Evolutionary conservation across 169 alveolate genomes (phyloP).

Genomic region (Plasmodium malariae): DNA sequence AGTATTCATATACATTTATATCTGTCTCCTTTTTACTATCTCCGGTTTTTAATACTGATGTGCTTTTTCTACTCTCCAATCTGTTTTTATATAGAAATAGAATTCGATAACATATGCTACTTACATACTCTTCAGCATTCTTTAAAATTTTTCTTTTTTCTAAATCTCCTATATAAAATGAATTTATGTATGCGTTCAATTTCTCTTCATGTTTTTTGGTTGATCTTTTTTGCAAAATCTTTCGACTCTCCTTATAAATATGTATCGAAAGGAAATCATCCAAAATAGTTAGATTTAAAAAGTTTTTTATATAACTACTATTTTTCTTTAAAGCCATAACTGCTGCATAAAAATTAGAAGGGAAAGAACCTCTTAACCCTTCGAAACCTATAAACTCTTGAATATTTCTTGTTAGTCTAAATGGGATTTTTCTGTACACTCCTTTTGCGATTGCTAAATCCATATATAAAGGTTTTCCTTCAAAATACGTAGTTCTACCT

Average conservation of each 20-base stretch:
- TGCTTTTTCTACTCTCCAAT: slow-evolving; percentile 6
- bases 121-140: slow-evolving; percentile 61
- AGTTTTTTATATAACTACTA: slow-evolving; percentile 12
- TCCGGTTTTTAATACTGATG: not conserved
- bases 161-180: slow-evolving; percentile 13
- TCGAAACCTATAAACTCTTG: slow-evolving; percentile 65
- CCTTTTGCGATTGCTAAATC: slow-evolving; percentile 6
- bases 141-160: slow-evolving; percentile 34
- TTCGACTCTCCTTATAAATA: slow-evolving; percentile 31
- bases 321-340: slow-evolving; percentile 69
- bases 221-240: slow-evolving; percentile 1
- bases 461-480: slow-evolving; percentile 45
- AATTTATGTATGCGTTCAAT: slow-evolving; percentile 19
- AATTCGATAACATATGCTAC: slow-evolving; percentile 39
- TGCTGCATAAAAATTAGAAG: slow-evolving; percentile 53
- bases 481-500: slow-evolving; percentile 50
- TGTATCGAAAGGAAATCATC: slow-evolving; percentile 40
- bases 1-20: slow-evolving; percentile 20
- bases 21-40: not conserved
- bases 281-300: slow-evolving; percentile 46
- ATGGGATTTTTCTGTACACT: slow-evolving; percentile 26
- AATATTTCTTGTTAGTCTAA: slow-evolving; percentile 61
- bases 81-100: slow-evolving; percentile 57
- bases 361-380: slow-evolving; percentile 59
- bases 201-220: slow-evolving; percentile 3